Conservation (phyloP, 306 rosid species). For the Gastrolobium bilobum region DNA sequence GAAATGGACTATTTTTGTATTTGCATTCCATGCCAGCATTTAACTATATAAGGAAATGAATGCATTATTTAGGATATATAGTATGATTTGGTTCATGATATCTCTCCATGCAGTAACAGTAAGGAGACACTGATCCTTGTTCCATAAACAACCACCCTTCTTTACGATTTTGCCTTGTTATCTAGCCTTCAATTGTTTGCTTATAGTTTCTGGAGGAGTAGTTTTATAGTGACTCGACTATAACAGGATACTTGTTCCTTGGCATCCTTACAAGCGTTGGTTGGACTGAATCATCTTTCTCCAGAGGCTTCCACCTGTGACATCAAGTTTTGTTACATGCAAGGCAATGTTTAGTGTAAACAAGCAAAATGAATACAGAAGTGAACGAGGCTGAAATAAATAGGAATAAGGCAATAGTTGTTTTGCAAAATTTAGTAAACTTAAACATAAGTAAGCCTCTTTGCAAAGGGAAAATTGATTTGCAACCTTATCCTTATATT, state of each 20-base stretch:
- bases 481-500: no score
- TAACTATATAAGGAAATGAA: neutral
- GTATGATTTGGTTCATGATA: neutral
- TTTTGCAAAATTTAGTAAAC: neutral
- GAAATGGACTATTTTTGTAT: neutral
- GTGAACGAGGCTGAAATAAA: neutral
- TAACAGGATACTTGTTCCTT: slow-evolving; percentile 78
- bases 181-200: neutral
- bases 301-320: slow-evolving; percentile 78
- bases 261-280: slow-evolving; percentile 94
- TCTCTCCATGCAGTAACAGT: neutral
- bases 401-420: neutral
- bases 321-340: slow-evolving; percentile 10
- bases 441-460: neutral
- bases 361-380: neutral
- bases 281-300: slow-evolving; percentile 75
- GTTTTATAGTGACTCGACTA: slow-evolving; percentile 57
- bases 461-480: no score
- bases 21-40: neutral
- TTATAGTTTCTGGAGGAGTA: slow-evolving; percentile 16
- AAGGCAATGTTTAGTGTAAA: neutral
- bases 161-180: slow-evolving; percentile 26
- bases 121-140: neutral
- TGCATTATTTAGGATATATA: neutral
- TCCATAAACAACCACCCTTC: neutral